Evolutionary conservation across 129 eudicot species (phyloP), one percentile per base, ranked within the genome.

Genomic region (Saussurea involucrata): DNA sequence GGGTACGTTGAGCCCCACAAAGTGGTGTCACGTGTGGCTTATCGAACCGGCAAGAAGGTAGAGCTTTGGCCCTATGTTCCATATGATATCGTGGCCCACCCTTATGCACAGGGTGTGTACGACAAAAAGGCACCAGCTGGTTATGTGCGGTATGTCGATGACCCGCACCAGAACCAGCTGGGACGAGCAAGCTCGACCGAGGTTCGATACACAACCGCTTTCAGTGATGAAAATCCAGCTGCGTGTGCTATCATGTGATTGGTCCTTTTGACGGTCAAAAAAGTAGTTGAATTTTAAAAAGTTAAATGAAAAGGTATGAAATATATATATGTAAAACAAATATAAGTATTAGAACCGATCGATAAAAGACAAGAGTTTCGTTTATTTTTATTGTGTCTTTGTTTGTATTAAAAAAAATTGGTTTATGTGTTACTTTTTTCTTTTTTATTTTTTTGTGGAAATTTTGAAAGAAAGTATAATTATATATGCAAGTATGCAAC

Each of bases 61-160:
- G 98, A 93, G 89, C 61, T 93, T 1, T 93, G 98, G 98, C 98
- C 98, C 3, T 93, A 93, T 36, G 92, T 93, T 25, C 98, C 98
- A 0, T 90, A 90, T 68, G 98, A 93, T 7, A 89, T 87, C 0
- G 97, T 93, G 25, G 95, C 60, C 0, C 98, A 93, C 79, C 98
- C 98, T 0, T 93, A 93, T 8, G 98, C 98, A 4, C 86, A 82
- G 0, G 98, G 98, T 2, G 91, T 85, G 40, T 93, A 93, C 36
- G 98, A 93, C 63, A 85, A 85, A 82, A 93, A 88, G 74, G 98
- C 98, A 12, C 98, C 98, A 0, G 86, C 98, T 9, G 98, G 98
- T 6, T 93, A 90, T 42, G 98, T 93, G 46, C 83, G 98, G 4
- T 77, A 75, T 17, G 70, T 80, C 4, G 79, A 88, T 22, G 91